A percentile compares a stretch with the other conserved stretches of the same genome.
Conservation (phyloP, 345 rosid genomes). For the Pistacia vera region DNA sequence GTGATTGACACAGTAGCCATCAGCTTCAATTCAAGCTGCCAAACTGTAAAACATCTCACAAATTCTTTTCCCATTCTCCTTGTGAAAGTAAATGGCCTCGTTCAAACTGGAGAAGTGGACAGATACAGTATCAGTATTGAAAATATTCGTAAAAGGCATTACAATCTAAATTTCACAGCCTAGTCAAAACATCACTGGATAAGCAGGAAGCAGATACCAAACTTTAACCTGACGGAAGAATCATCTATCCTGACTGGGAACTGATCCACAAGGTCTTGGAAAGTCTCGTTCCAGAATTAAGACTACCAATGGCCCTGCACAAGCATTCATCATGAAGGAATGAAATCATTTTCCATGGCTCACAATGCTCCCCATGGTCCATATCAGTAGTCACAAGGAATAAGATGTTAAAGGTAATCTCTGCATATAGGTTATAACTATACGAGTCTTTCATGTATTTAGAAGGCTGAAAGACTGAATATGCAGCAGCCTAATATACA, state of each 20-base stretch:
- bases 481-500: slow-evolving; percentile 27
- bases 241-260: not conserved
- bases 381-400: not conserved
- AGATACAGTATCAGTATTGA: too few relatives aligned
- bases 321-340: not conserved
- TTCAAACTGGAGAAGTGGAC: not conserved
- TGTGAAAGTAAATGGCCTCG: not conserved
- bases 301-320: not conserved
- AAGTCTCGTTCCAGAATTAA: not conserved
- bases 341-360: not conserved
- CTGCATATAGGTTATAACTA: not conserved
- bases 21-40: not conserved
- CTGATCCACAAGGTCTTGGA: not conserved
- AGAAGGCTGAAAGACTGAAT: not conserved
- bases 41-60: too few relatives aligned
- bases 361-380: too few relatives aligned
- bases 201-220: too few relatives aligned
- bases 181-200: not conserved
- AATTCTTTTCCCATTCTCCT: too few relatives aligned
- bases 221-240: too few relatives aligned
- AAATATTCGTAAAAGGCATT: not conserved
- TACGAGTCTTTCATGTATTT: not conserved
- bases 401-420: too few relatives aligned
- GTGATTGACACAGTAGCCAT: not conserved
- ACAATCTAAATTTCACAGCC: too few relatives aligned